Percentiles rank a stretch among this genome's conserved stretches.
Conservation (phyloP, 345 rosid species). For the Cardamine chenopodiifolia region DNA sequence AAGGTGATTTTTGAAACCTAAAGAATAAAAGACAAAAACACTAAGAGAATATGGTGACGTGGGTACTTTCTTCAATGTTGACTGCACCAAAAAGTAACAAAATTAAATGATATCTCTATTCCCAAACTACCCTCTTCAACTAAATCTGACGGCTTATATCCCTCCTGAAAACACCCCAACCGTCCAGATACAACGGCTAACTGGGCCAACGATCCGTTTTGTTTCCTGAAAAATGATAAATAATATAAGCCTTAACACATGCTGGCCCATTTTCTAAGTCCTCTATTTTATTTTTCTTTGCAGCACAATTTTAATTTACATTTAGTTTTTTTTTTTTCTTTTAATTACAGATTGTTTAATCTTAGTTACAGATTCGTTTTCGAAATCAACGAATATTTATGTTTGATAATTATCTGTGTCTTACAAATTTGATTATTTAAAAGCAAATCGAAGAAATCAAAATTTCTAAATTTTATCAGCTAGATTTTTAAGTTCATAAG, state of each 20-base stretch:
- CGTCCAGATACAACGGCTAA: slow-evolving; percentile 30
- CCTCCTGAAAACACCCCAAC: slow-evolving; percentile 28
- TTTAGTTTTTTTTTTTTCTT: background rate
- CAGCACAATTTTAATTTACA: background rate
- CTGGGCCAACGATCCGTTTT: slow-evolving; percentile 8
- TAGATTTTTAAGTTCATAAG: background rate
- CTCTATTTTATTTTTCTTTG: background rate
- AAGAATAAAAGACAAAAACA: too few species aligned
- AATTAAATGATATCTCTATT: background rate
- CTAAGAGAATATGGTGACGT: slow-evolving; percentile 17
- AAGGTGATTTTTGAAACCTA: too few species aligned
- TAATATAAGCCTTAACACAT: background rate
- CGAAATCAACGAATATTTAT: background rate
- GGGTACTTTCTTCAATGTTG: background rate
- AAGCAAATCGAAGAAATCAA: background rate
- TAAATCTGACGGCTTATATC: slow-evolving; percentile 39
- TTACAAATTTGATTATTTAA: background rate
- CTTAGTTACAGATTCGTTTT: slow-evolving; percentile 7
- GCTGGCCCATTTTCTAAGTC: background rate
- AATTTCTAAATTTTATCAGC: too few species aligned
- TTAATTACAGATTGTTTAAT: background rate
- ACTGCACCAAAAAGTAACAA: background rate
- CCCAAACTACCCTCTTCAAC: slow-evolving; percentile 26
- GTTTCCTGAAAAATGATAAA: background rate
- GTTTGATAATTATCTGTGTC: background rate